Percentiles rank a stretch among this genome's conserved stretches.
These are phyloP conservation scores for Panaeolus papilionaceus DNA, from an alignment of 768 basidiomycete genomes.

Conservation along the genomic window DNA sequence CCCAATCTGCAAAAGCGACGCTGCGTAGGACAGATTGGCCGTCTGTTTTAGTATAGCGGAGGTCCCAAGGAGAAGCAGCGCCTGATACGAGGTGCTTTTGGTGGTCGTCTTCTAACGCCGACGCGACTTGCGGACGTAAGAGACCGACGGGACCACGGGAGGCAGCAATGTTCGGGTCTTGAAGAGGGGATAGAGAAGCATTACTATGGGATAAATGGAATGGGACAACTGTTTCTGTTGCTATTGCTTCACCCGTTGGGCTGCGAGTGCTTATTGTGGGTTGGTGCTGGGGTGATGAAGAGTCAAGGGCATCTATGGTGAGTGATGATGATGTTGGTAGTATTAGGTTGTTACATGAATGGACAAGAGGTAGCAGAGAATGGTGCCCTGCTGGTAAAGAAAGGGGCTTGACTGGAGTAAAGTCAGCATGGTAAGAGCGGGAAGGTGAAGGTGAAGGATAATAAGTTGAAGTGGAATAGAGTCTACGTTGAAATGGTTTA, in stretches of 20 bases:
- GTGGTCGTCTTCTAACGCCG: slow-evolving; percentile 38
- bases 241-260: slow-evolving; percentile 26
- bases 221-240: slow-evolving; percentile 34
- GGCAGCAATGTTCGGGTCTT: slow-evolving; percentile 12
- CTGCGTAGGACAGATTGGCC: background rate
- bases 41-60: slow-evolving; percentile 31
- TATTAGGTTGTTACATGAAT: slow-evolving; percentile 37
- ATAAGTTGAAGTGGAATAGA: background rate
- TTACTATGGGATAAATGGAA: slow-evolving; percentile 33
- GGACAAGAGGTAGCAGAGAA: slow-evolving; percentile 33
- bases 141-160: slow-evolving; percentile 30
- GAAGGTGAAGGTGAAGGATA: background rate
- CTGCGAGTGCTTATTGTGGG: slow-evolving; percentile 30
- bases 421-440: slow-evolving; percentile 27
- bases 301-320: slow-evolving; percentile 19
- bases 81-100: slow-evolving; percentile 35
- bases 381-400: slow-evolving; percentile 30
- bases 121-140: slow-evolving; percentile 34
- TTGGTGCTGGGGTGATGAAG: background rate
- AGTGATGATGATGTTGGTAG: slow-evolving; percentile 28
- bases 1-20: slow-evolving; percentile 40
- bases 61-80: slow-evolving; percentile 35
- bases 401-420: slow-evolving; percentile 27
- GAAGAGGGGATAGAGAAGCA: background rate
- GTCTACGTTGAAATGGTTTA: background rate